Base-by-base conservation (phyloP, 179 eudicot species). In the Carnegiea gigantea region DNA sequence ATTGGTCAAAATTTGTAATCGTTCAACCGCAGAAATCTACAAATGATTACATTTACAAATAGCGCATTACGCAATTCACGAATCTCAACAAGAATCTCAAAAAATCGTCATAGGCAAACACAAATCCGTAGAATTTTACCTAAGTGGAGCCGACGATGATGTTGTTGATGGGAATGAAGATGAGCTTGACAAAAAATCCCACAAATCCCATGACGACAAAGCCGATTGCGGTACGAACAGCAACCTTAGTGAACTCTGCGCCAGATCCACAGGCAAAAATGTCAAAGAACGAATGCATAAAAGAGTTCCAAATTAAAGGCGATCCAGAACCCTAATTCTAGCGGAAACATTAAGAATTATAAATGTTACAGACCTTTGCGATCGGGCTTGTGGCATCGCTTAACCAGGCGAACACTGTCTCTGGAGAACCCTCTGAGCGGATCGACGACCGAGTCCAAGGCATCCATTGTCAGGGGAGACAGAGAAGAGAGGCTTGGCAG, bases 371-470 rank as follows among this genome's bases (percentile, higher is more conserved):
- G 33, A 87, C 93, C 94, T 86, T 90, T 90, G 70, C 87, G 89
- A 86, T 91, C 94, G 28, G 93, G 94, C 48, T 91, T 91, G 89
- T 91, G 94, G 85, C 94, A 91, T 2, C 94, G 87, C 87, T 91
- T 91, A 67, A 91, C 93, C 8, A 91, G 89, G 54, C 94, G 91
- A 83, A 87, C 79, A 70, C 91, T 90, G 87, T 91, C 94, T 81
- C 84, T 91, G 23, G 90, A 72, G 87, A 91, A 91, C 7, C 90
- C 94, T 86, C 94, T 89, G 73, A 90, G 78, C 4, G 94, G 94
- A 78, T 90, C 94, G 72, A 91, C 84, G 11, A 90, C 92, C n/a
- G 84, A 77, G 79, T 91, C 94, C 2, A 91, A 68, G 5, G 90
- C 89, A 74, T 91, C 94, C 94, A 91, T 87, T 82, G 77, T n/a